These are phyloP conservation scores for Peronosclerospora sorghi DNA, from an alignment of 352 stramenopile genomes.

Conservation along the genomic window DNA sequence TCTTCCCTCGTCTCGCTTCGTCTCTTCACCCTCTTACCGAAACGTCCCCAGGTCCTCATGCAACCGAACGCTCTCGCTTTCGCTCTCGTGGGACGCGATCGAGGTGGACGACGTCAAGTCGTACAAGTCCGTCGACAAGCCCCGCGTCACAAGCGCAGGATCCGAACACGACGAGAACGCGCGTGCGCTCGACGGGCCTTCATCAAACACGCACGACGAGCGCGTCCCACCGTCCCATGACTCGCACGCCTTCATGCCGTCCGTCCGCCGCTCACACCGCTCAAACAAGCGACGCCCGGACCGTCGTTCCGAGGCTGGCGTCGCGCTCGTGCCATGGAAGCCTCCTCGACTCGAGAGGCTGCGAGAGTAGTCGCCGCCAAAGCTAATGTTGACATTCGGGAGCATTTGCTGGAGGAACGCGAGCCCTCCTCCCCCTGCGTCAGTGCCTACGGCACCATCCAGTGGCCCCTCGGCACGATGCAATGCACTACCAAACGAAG, in stretches of 20 bases:
- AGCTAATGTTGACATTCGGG: slow-evolving; percentile 83
- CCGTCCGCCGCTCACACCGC: slow-evolving; percentile 27
- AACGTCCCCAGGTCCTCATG: slow-evolving; percentile 25
- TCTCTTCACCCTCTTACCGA: too few species aligned
- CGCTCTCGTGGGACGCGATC: slow-evolving; percentile 18
- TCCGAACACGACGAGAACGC: slow-evolving; percentile 37
- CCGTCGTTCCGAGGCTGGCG: slow-evolving; percentile 9
- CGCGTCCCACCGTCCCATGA: slow-evolving; percentile 22
- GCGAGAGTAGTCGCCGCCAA: slow-evolving; percentile 61
- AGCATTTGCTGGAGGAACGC: slow-evolving; percentile 84
- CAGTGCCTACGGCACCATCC: slow-evolving; percentile 7
- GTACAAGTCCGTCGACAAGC: slow-evolving; percentile 27
- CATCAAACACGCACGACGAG: slow-evolving; percentile 20
- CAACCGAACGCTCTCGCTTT: slow-evolving; percentile 17
- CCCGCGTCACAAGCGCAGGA: slow-evolving; percentile 34
- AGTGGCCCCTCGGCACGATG: slow-evolving; percentile 14
- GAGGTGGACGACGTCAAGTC: slow-evolving; percentile 17
- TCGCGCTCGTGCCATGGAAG: slow-evolving; percentile 4
- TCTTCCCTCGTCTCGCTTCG: too few species aligned
- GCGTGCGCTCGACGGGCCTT: slow-evolving; percentile 7
- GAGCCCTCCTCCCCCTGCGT: too few species aligned
- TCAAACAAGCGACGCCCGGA: slow-evolving; percentile 28
- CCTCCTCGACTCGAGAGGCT: too few species aligned
- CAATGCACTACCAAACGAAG: slow-evolving; percentile 27
- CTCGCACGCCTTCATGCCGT: slow-evolving; percentile 14